Base-by-base conservation (phyloP, 2,329 filamentous ascomycete genomes). In the Sclerotinia sclerotiorum region DNA sequence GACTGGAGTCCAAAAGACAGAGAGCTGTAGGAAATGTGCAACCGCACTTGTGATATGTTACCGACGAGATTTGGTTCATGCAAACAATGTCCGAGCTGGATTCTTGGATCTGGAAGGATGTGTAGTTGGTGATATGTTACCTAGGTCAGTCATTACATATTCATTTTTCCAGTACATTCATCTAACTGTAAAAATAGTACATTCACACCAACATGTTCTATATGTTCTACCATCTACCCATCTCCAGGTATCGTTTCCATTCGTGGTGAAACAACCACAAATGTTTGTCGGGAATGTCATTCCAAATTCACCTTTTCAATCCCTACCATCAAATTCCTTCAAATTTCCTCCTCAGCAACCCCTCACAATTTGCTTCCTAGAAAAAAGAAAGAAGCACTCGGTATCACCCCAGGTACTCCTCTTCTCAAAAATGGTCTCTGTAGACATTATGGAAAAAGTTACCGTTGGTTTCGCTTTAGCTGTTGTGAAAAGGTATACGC, bases 271-370 rank as follows among this genome's bases (percentile, higher is more conserved):
- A 87, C 86, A 24, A 85, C 87, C 29, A 88, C 88, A 75, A 91
- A 92, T 69, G 85, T 92, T 49, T 96, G 92, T 79, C 87, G 92
- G 61, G 86, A 90, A 74, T 96, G 92, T 77, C 92, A 95, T 81
- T 83, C 84, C 65, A 90, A 89, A 77, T 94, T 95, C 85, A 90
- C 86, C 21, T 92, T 95, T 79, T 89, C 88, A 77, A 86, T 95
- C 58, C 90, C 90, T 32, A 88, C 93, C 70, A 85, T 93, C 71
- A 92, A 90, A 76, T 93, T 96, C 79, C 83, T 94, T 44, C 84
- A 88, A 72, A 87, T 94, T 74, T 87, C 88, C 8, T 82, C 83
- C 24, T 72, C 77, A 11, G 80, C 79, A 0, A 78, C 82, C 1
- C 72, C 80, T 0, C 69, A 77, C 0, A 81, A 83, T 1, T 80